Evolutionary conservation across 495 filamentous ascomycete species (phyloP).

Genomic region (Cercophora scortea): DNA sequence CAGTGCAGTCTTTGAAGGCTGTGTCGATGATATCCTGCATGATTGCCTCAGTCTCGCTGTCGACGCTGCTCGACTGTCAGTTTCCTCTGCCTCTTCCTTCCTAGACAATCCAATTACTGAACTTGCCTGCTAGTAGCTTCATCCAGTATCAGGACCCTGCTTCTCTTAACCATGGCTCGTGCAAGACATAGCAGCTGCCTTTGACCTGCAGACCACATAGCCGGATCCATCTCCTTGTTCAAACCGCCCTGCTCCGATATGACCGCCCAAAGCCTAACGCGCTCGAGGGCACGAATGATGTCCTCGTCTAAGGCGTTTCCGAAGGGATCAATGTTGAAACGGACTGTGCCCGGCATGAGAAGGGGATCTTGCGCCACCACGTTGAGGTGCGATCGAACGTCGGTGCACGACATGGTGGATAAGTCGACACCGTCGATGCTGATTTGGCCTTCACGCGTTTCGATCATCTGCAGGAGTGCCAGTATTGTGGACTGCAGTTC

Average conservation of each 20-base stretch:
- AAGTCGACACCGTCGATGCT: conserved; percentile 1
- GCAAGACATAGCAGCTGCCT: conserved; percentile 55
- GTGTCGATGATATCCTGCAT: conserved; percentile 32
- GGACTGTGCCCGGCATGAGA: conserved; percentile 31
- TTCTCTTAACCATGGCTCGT: conserved; percentile 41
- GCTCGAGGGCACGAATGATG: not conserved
- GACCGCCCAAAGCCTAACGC: not conserved
- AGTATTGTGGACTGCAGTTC: no score
- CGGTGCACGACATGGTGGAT: not conserved
- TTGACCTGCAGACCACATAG: conserved; percentile 50
- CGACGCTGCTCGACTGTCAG: conserved; percentile 18
- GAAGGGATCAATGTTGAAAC: conserved; percentile 1
- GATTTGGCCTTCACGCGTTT: conserved; percentile 47
- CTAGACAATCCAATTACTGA: no score
- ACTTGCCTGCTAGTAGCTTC: not conserved
- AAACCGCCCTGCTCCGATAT: conserved; percentile 13
- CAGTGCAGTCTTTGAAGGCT: conserved; percentile 33
- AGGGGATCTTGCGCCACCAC: conserved; percentile 48
- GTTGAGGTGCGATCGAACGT: not conserved
- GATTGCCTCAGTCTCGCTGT: conserved; percentile 28
- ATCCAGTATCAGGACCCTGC: not conserved
- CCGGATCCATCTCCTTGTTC: conserved; percentile 39
- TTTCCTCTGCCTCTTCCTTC: no score
- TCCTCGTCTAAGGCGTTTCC: not conserved
- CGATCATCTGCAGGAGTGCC: conserved; percentile 87